Evolutionary conservation across 495 filamentous ascomycete genomes (phyloP).

Genomic region (Letharia lupina): DNA sequence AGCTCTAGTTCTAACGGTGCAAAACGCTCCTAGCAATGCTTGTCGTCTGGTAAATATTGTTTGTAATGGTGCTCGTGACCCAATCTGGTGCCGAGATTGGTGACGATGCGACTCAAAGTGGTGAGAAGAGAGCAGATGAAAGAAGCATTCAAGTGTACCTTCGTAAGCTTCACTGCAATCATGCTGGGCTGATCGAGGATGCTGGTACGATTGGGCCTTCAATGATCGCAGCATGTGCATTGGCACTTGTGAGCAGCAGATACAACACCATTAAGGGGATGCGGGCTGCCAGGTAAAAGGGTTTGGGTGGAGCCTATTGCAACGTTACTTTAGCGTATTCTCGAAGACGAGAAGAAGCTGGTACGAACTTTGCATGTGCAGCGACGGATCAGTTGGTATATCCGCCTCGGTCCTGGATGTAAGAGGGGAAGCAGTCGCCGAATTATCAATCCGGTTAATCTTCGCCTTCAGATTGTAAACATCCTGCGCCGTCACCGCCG

Average conservation of each 20-base stretch:
- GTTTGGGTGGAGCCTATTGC: not conserved
- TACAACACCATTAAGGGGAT: not conserved
- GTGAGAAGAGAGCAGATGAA: not conserved
- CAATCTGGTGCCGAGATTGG: not conserved
- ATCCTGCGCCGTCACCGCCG: conserved; percentile 24
- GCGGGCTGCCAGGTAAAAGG: not conserved
- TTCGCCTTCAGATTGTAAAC: conserved; percentile 27
- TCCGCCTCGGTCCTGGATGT: conserved; percentile 16
- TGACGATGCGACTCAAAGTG: not conserved
- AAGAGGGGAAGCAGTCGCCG: conserved; percentile 14
- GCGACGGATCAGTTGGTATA: conserved; percentile 16
- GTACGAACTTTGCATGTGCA: conserved; percentile 13
- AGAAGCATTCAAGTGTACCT: not conserved
- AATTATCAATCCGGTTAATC: conserved; percentile 21
- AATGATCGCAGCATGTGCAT: conserved; percentile 18
- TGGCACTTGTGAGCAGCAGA: conserved; percentile 6
- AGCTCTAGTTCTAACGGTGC: not conserved
- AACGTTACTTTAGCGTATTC: not conserved
- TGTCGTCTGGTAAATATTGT: not conserved
- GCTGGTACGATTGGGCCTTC: not conserved
- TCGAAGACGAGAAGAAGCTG: not conserved
- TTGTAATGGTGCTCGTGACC: not conserved
- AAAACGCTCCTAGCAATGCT: not conserved
- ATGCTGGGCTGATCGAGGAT: not conserved
- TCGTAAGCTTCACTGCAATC: not conserved